Base-by-base conservation (phyloP, 1,139 yeast genomes). In the Magnusiomyces ingens region DNA sequence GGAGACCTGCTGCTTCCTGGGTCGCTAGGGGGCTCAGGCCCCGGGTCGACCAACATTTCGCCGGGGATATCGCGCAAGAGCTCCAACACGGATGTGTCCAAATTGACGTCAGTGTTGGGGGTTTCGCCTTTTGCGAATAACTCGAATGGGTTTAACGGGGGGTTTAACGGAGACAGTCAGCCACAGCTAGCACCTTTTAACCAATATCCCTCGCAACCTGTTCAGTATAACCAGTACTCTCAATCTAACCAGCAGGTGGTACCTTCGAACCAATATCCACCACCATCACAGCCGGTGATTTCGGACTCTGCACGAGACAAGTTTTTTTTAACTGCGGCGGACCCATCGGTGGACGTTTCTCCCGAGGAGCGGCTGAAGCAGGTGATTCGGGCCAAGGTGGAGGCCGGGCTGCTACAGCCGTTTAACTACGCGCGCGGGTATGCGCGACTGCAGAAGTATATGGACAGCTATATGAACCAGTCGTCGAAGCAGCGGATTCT, bases 241-340 rank as follows among this genome's bases (percentile, higher is more conserved):
- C 32, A 26, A 26, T 8, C 32, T 5, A 4, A 26, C 8, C 32
- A 26, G 8, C 32, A 26, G 8, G 4, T 8, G 32, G 8, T 26
- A 26, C 32, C 4, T 26, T 26, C 32, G 4, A 26, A 26, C 8
- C 32, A 26, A 8, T 26, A 26, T 26, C 32, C 32, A 26, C 12
- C 5, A 15, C 19, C 51, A 22, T 26, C 12, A 15, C 15, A 50
- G 13, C 59, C 61, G 5, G 54, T 49, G 36, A 53, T 58, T 3
- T 58, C 65, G 2, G 93, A 84, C 60, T 84, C 94, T 1, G 96
- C 96, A 1, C 77, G 91, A 60, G 98, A 91, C 67, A 90, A 90
- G 70, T 93, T 93, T 70, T 91, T 93, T 72, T 73, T 93, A 53
- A 91, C 98, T 0, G 98, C 99, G 0, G 98, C 98, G 0, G 98